phyloP scores from a whole-genome alignment of 306 rosid genomes.

The Quercus robur region DNA sequence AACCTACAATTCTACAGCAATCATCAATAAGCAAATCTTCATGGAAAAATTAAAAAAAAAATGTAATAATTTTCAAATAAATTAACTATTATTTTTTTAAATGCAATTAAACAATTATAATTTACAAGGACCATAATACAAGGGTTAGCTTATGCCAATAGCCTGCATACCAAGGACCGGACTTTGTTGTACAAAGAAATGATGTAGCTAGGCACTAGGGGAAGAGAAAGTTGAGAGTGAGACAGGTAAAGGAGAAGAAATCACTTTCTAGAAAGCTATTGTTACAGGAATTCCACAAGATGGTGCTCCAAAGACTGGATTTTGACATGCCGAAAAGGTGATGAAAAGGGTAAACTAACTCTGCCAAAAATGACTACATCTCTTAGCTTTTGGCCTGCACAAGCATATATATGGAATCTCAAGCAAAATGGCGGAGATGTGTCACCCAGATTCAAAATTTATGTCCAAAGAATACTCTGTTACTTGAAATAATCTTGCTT shows the following conservation, averaged over 20 bases:
- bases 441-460: background rate
- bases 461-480: background rate
- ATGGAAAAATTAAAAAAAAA: background rate
- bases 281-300: slow-evolving; percentile 9
- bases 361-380: background rate
- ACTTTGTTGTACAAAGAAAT: slow-evolving; percentile 1
- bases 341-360: background rate
- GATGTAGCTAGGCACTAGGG: background rate
- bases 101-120: background rate
- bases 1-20: background rate
- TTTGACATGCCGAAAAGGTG: slow-evolving; percentile 2
- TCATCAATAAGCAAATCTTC: background rate
- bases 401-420: slow-evolving; percentile 14
- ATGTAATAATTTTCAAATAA: too few species aligned
- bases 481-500: background rate
- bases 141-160: slow-evolving; percentile 6
- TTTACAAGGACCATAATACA: slow-evolving; percentile 14
- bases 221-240: background rate
- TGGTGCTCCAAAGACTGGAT: slow-evolving; percentile 10
- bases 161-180: slow-evolving; percentile 13
- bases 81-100: background rate
- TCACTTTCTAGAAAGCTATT: background rate
- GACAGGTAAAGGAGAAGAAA: background rate
- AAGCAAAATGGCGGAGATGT: slow-evolving; percentile 18
- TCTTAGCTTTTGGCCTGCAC: slow-evolving; percentile 16